Conservation (phyloP, 345 rosid species). For the Populus ilicifolia region DNA sequence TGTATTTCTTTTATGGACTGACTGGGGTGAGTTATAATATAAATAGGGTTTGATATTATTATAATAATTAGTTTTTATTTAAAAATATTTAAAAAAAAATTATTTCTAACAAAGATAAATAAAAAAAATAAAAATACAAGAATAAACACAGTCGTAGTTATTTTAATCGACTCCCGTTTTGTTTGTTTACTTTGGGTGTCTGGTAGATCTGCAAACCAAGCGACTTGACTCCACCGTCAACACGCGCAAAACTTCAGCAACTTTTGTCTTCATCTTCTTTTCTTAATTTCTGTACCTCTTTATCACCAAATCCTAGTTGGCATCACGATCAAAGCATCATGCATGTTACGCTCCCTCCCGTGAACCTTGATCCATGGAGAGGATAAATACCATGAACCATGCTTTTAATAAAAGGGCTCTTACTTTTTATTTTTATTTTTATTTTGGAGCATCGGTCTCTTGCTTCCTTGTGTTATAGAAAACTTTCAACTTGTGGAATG, state of each 20-base stretch:
- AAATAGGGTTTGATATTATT: too few species aligned
- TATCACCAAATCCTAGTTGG: neutral
- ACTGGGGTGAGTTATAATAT: accelerated
- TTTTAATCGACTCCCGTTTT: neutral
- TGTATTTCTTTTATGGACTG: too few species aligned
- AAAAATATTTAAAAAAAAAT: too few species aligned
- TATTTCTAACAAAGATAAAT: too few species aligned
- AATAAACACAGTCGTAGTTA: too few species aligned
- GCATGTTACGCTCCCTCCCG: neutral
- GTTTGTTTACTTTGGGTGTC: neutral
- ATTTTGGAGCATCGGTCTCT: too few species aligned
- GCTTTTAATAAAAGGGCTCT: neutral
- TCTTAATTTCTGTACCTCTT: neutral
- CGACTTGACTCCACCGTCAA: neutral
- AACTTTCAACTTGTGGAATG: neutral
- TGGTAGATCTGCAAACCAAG: neutral
- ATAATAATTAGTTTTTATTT: too few species aligned
- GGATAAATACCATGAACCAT: neutral
- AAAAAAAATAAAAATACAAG: too few species aligned
- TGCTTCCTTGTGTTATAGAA: neutral
- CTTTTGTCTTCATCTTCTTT: neutral
- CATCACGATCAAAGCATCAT: neutral
- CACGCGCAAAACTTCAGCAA: neutral
- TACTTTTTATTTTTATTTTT: too few species aligned
- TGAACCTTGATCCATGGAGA: neutral